Conservation (phyloP, 805 yeast species). For the Debaryomyces castellii region DNA sequence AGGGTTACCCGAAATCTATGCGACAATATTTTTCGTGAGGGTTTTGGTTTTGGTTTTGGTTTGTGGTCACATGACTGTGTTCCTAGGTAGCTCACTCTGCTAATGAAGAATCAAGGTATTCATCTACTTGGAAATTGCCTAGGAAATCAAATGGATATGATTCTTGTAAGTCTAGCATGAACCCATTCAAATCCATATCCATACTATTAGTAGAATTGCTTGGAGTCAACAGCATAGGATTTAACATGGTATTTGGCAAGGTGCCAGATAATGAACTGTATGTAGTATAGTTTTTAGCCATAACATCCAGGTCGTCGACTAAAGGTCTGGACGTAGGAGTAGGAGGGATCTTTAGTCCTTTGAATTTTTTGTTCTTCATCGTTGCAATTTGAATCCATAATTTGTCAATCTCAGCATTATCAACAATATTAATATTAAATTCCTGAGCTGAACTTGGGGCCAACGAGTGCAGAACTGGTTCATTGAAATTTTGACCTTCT, state of each 20-base stretch:
- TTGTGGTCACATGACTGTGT: background rate
- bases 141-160: slow-evolving; percentile 1
- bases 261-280: background rate
- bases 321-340: background rate
- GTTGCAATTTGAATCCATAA: slow-evolving; percentile 34
- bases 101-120: background rate
- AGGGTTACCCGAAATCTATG: background rate
- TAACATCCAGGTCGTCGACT: background rate
- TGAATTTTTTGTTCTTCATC: slow-evolving; percentile 13
- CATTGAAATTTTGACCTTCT: background rate
- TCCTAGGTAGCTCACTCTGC: background rate
- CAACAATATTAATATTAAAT: background rate
- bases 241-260: background rate
- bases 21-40: background rate
- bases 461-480: background rate
- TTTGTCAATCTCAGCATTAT: slow-evolving; percentile 32
- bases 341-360: background rate
- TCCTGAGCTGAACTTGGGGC: background rate
- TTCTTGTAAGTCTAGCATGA: background rate
- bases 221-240: background rate
- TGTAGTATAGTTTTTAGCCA: background rate
- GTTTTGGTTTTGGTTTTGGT: background rate
- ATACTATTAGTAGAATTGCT: background rate
- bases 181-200: background rate
- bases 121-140: background rate